These are phyloP conservation scores for Ustilago crameri DNA, from an alignment of 1,284 basidiomycete species.

Conservation along the genomic window DNA sequence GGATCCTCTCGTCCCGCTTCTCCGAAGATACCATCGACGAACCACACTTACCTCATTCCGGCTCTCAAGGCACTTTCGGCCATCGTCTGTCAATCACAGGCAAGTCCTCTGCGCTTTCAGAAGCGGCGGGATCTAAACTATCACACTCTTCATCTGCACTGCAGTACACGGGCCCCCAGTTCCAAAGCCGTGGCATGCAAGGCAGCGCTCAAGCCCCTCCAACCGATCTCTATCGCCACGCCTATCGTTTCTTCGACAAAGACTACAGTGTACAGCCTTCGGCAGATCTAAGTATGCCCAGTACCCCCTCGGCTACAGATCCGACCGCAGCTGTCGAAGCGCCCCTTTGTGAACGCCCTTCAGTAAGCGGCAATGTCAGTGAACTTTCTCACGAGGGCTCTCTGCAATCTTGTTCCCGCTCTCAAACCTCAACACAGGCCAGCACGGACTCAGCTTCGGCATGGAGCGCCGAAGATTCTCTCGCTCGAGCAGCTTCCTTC, in stretches of 20 bases:
- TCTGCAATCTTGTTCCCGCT: slow-evolving; percentile 25
- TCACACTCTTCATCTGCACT: slow-evolving; percentile 25
- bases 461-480: slow-evolving; percentile 13
- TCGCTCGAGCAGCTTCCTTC: background rate
- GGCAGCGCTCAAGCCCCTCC: slow-evolving; percentile 10
- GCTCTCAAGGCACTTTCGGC: slow-evolving; percentile 32
- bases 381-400: slow-evolving; percentile 36
- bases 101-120: slow-evolving; percentile 18
- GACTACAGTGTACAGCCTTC: slow-evolving; percentile 36
- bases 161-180: slow-evolving; percentile 4
- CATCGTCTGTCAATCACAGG: slow-evolving; percentile 11
- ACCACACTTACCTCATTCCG: slow-evolving; percentile 16
- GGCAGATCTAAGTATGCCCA: background rate
- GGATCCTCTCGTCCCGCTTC: slow-evolving; percentile 28
- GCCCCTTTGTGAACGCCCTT: slow-evolving; percentile 21
- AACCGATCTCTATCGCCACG: slow-evolving; percentile 40
- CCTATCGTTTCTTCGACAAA: slow-evolving; percentile 46
- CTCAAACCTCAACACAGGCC: slow-evolving; percentile 27
- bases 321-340: background rate
- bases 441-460: slow-evolving; percentile 30
- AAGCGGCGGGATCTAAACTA: slow-evolving; percentile 4
- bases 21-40: slow-evolving; percentile 48
- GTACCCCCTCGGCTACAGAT: background rate
- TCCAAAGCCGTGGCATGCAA: background rate
- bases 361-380: slow-evolving; percentile 9